Evolutionary conservation across 78 protist genomes (phyloP).

Genomic region (Emiliania huxleyi): DNA sequence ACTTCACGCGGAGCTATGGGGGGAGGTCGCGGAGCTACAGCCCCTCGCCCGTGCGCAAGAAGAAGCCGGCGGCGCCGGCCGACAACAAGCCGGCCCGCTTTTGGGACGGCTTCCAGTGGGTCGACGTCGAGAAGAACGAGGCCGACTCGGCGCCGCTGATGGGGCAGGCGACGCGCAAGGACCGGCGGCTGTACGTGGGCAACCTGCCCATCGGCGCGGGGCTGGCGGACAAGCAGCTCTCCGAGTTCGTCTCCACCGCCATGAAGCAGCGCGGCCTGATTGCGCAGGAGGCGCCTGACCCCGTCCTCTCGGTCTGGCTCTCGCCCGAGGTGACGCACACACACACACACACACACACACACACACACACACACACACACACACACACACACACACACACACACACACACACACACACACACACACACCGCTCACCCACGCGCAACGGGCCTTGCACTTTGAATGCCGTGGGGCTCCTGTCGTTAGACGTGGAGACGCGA

Average conservation of each 20-base stretch:
- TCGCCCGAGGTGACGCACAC: no score
- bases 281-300: not conserved
- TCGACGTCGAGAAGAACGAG: not conserved
- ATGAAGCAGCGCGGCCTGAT: not conserved
- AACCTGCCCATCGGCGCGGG: not conserved
- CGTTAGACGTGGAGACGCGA: no score
- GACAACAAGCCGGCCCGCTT: not conserved
- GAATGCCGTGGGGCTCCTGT: no score
- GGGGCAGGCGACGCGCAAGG: slow-evolving; percentile 9
- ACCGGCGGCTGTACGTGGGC: slow-evolving; percentile 17
- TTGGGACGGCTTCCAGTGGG: slow-evolving; percentile 28
- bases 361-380: no score
- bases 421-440: no score
- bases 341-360: no score
- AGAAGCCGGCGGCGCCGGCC: not conserved
- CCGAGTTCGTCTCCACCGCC: not conserved
- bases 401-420: no score
- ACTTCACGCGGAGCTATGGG: no score
- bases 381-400: no score
- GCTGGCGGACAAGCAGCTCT: slow-evolving; percentile 12
- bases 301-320: not conserved
- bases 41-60: not conserved
- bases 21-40: not conserved
- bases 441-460: no score
- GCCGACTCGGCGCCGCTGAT: no score